Conservation (phyloP, 441 rosid species). For the Euphorbia celastroides region DNA sequence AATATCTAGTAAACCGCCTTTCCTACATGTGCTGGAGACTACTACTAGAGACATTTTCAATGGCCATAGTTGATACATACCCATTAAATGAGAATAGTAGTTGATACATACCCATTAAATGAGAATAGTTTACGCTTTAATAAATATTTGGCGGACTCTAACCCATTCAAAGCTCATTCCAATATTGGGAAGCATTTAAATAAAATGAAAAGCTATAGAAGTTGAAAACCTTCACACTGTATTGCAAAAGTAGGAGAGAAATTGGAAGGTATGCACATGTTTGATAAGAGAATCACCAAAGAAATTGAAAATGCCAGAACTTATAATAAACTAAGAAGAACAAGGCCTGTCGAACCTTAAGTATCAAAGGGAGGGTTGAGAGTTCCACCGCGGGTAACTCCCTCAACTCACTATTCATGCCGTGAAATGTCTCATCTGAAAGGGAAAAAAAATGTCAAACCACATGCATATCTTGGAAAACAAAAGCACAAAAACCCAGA, state of each 20-base stretch:
- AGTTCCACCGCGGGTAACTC: slow-evolving; percentile 97
- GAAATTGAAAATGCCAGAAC: neutral
- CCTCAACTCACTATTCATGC: slow-evolving; percentile 74
- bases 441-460: slow-evolving; percentile 7
- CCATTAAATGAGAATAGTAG: neutral
- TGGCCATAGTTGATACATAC: too few relatives aligned
- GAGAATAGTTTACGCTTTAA: neutral
- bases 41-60: neutral
- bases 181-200: neutral
- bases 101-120: neutral
- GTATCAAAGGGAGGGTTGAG: slow-evolving; percentile 82
- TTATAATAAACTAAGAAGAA: neutral
- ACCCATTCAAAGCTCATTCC: neutral
- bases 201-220: neutral
- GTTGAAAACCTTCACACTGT: neutral
- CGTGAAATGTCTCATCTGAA: slow-evolving; percentile 84
- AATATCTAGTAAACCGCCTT: neutral
- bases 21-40: neutral
- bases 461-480: neutral
- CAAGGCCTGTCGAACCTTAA: slow-evolving; percentile 56
- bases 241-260: neutral
- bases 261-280: neutral
- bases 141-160: neutral
- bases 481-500: neutral
- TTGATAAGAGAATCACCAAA: neutral